A percentile compares a stretch with the other conserved stretches of the same genome.
phyloP scores from a whole-genome alignment of 495 filamentous ascomycete genomes.

The Penicillium tannophilum region DNA sequence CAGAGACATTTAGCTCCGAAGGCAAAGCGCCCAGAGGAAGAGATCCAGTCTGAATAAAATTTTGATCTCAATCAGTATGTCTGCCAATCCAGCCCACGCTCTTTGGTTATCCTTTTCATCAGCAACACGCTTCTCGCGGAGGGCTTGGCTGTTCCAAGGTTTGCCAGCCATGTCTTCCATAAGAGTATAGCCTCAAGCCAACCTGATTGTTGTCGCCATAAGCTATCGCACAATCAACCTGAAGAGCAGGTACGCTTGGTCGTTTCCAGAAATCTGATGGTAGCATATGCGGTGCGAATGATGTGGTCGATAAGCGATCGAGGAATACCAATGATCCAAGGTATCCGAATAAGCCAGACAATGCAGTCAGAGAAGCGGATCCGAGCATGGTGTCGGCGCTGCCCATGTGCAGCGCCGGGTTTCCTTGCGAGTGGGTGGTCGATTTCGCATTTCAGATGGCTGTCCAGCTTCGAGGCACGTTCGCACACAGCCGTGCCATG shows the following conservation, averaged over 20 bases:
- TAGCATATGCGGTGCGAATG: slow-evolving; percentile 31
- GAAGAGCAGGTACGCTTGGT: slow-evolving; percentile 22
- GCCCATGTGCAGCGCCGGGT: slow-evolving; percentile 21
- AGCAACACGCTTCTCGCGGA: slow-evolving; percentile 12
- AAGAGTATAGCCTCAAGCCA: slow-evolving; percentile 40
- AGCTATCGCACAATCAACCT: slow-evolving; percentile 15
- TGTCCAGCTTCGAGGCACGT: slow-evolving; percentile 15
- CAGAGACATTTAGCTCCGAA: slow-evolving; percentile 12
- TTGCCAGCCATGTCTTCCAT: slow-evolving; percentile 40
- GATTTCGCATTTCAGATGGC: slow-evolving; percentile 9
- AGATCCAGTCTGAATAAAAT: slow-evolving; percentile 28
- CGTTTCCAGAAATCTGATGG: slow-evolving; percentile 32
- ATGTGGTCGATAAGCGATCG: slow-evolving; percentile 26
- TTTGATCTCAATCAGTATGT: slow-evolving; percentile 40
- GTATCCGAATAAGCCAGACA: slow-evolving; percentile 19
- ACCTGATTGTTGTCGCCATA: slow-evolving; percentile 31
- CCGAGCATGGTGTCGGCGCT: slow-evolving; percentile 26
- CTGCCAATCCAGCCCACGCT: slow-evolving; percentile 36
- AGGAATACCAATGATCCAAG: slow-evolving; percentile 18
- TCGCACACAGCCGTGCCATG: slow-evolving; percentile 13
- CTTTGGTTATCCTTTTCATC: slow-evolving; percentile 23
- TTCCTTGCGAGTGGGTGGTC: slow-evolving; percentile 15
- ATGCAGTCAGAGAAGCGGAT: slow-evolving; percentile 15
- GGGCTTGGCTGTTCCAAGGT: slow-evolving; percentile 25
- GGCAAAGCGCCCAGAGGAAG: slow-evolving; percentile 15